A percentile compares a stretch with the other conserved stretches of the same genome.
phyloP scores from a whole-genome alignment of 1,284 basidiomycete genomes.

The Sporisorium exsertum region DNA sequence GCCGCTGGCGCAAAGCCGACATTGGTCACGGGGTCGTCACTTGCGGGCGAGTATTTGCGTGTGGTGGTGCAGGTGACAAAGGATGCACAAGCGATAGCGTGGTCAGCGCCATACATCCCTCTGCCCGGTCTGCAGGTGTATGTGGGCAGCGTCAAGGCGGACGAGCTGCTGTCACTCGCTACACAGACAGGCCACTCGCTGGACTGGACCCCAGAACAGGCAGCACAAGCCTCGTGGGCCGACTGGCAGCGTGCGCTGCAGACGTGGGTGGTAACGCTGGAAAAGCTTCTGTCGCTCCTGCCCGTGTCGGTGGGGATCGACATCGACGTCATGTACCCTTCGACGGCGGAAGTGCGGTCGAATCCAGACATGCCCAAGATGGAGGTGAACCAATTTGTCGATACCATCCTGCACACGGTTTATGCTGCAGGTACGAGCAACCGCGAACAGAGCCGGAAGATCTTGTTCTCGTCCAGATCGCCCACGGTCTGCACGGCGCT shows the following conservation, averaged over 20 bases:
- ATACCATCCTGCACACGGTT: slow-evolving; percentile 66
- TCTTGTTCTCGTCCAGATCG: slow-evolving; percentile 63
- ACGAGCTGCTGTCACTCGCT: slow-evolving; percentile 82
- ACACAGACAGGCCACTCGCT: slow-evolving; percentile 44
- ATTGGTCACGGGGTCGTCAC: slow-evolving; percentile 83
- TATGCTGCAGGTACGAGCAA: slow-evolving; percentile 63
- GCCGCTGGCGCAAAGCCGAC: slow-evolving; percentile 48
- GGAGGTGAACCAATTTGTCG: slow-evolving; percentile 66
- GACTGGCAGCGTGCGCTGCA: slow-evolving; percentile 59
- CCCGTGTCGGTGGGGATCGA: slow-evolving; percentile 62
- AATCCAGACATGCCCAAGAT: slow-evolving; percentile 59
- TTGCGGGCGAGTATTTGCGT: slow-evolving; percentile 87
- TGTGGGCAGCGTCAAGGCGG: slow-evolving; percentile 83
- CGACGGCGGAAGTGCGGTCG: slow-evolving; percentile 57
- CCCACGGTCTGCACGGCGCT: slow-evolving; percentile 75
- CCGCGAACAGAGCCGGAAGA: slow-evolving; percentile 59
- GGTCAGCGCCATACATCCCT: slow-evolving; percentile 79
- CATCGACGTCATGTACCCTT: slow-evolving; percentile 64
- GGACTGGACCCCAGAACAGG: slow-evolving; percentile 25
- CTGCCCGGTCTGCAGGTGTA: slow-evolving; percentile 79
- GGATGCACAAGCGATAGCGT: slow-evolving; percentile 88
- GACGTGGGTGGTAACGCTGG: slow-evolving; percentile 52
- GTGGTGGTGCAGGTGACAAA: slow-evolving; percentile 90
- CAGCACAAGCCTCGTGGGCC: slow-evolving; percentile 32
- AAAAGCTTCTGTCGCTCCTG: slow-evolving; percentile 58